Conservation (phyloP, 192 early-diverging fungal genomes). For the Coemansia sp. region DNA sequence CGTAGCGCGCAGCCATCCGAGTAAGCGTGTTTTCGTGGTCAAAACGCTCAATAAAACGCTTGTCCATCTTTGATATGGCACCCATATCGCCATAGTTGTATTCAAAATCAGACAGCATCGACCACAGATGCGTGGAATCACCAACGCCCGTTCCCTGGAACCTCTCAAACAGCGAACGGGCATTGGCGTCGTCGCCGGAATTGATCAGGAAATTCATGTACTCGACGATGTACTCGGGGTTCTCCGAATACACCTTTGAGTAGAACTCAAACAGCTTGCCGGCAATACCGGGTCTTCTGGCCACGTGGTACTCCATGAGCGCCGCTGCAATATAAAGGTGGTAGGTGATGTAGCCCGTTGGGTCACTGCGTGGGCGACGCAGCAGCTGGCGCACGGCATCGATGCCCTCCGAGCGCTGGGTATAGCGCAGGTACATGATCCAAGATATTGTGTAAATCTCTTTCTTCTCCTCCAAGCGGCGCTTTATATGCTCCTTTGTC, state of each 20-base stretch:
- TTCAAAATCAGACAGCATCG: constrained; percentile 78
- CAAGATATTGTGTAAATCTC: constrained; percentile 66
- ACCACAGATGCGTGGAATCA: constrained; percentile 74
- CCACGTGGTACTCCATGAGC: constrained; percentile 89
- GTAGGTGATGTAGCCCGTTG: constrained; percentile 68
- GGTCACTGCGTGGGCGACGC: constrained; percentile 61
- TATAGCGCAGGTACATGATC: constrained; percentile 86
- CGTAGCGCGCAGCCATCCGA: constrained; percentile 68
- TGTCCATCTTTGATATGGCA: constrained; percentile 71
- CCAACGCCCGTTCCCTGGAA: constrained; percentile 67
- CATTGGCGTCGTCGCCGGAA: constrained; percentile 90
- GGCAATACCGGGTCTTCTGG: constrained; percentile 77
- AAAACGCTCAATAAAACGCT: constrained; percentile 69
- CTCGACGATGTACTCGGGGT: constrained; percentile 67
- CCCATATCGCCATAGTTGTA: constrained; percentile 82
- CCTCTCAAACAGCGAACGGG: constrained; percentile 86
- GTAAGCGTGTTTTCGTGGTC: constrained; percentile 60
- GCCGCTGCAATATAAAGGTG: constrained; percentile 89
- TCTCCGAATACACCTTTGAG: constrained; percentile 72
- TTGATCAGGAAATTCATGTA: constrained; percentile 87
- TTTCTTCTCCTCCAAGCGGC: constrained; percentile 37
- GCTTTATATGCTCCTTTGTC: constrained; percentile 36
- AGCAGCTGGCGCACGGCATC: constrained; percentile 72
- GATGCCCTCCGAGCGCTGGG: constrained; percentile 74
- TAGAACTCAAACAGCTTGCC: constrained; percentile 90